Base-by-base conservation (phyloP, 805 yeast genomes). In the Scheffersomyces amazonensis region DNA sequence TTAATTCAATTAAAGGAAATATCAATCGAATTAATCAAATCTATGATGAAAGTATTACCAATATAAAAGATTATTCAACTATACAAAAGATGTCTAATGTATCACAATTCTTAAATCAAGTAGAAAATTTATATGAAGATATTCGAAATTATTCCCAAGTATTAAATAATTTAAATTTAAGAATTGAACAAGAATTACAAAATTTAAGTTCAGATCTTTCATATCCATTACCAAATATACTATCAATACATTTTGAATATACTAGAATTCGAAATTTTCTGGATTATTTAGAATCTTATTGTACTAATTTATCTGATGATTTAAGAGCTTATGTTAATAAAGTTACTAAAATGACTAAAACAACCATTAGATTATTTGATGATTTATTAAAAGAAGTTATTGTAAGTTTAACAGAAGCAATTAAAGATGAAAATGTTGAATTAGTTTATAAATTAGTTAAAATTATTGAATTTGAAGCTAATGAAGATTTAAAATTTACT, bases 391-490 rank as follows among this genome's bases (percentile, higher is more conserved):
- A 68, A 34, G 81, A 82, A 35, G 70, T 87, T n/a, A 79, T 85
- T 11, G 78, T 76, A 33, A 80, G 78, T 36, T 51, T 88, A 25
- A 78, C 88, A 8, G 97, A 89, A 57, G 73, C 84, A 15, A 71
- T 85, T 4, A 81, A 85, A 38, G 80, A 76, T 15, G 84, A 79
- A 0, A 87, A 90, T 54, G 60, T 64, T 22, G 78, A 83, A 22
- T 66, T 89, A 46, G 80, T 87, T 1, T 80, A 81, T 25, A 78
- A 90, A 37, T 57, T 85, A 33, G 80, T 88, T 30, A 85, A 87
- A 47, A 76, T 93, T 13, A 70, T 93, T 31, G 95, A 89, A 46
- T 72, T 67, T 46, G 99, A 93, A 59, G 87, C 84, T 47, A 69
- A 75, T 20, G 88, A 87, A 52, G 99, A 93, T 53, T 58, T 80